A percentile compares a stretch with the other conserved stretches of the same genome.
Evolutionary conservation across 2,329 filamentous ascomycete species (phyloP).

Genomic region (Exophiala mesophila): DNA sequence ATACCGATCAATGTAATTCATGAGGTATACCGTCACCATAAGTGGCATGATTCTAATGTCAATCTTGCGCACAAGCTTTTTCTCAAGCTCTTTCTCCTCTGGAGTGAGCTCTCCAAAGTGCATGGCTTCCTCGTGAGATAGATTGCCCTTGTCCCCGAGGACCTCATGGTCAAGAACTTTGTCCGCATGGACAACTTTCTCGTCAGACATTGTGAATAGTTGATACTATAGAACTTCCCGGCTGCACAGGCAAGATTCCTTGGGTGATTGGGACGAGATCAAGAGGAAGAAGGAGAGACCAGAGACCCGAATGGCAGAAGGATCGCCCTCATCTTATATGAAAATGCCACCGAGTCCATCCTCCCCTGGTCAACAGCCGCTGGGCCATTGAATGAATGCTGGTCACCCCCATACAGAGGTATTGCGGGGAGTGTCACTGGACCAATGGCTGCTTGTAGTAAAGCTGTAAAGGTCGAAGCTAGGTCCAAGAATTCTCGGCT

Average conservation of each 20-base stretch:
- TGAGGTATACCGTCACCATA: slow-evolving; percentile 51
- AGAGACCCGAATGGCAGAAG: neutral
- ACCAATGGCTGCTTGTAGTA: neutral
- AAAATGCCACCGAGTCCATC: slow-evolving; percentile 1
- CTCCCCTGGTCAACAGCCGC: too few species aligned
- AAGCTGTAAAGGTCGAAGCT: neutral
- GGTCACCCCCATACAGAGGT: slow-evolving; percentile 8
- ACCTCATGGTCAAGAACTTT: slow-evolving; percentile 20
- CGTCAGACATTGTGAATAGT: slow-evolving; percentile 15
- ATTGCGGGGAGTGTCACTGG: slow-evolving; percentile 11
- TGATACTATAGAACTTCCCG: too few species aligned
- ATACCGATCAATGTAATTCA: slow-evolving; percentile 44
- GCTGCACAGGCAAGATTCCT: too few species aligned
- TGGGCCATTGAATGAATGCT: too few species aligned
- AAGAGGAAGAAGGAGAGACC: slow-evolving; percentile 1
- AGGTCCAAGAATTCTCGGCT: slow-evolving; percentile 10
- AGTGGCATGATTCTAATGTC: slow-evolving; percentile 36
- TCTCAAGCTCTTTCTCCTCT: slow-evolving; percentile 34
- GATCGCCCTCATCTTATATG: neutral
- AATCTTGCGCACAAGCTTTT: slow-evolving; percentile 35
- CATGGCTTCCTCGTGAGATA: slow-evolving; percentile 22
- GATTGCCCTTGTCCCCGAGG: slow-evolving; percentile 19
- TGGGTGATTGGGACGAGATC: too few species aligned
- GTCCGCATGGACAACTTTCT: slow-evolving; percentile 4
- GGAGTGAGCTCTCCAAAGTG: slow-evolving; percentile 26